A percentile compares a stretch with the other conserved stretches of the same genome.
Evolutionary conservation across 495 filamentous ascomycete genomes (phyloP).

Genomic region (Jackrogersella multiformis): DNA sequence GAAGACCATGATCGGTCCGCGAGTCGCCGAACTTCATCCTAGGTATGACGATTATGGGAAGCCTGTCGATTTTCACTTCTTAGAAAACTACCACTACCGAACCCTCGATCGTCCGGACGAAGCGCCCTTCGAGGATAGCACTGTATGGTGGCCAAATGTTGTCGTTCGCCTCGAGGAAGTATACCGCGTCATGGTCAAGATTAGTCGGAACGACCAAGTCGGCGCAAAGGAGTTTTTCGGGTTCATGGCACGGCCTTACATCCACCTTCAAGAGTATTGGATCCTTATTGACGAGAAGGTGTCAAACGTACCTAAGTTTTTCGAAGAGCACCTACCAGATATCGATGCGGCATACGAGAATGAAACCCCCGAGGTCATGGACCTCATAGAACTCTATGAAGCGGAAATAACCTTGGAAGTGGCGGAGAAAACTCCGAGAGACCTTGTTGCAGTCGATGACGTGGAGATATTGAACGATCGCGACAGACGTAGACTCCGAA

Average conservation of each 20-base stretch:
- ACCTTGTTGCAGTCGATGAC: background rate
- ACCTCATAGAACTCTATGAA: background rate
- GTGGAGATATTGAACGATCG: background rate
- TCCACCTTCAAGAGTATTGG: slow-evolving; percentile 17
- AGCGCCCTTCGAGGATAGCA: background rate
- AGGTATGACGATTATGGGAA: background rate
- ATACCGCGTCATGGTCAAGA: slow-evolving; percentile 5
- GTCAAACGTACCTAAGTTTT: background rate
- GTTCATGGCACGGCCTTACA: slow-evolving; percentile 10
- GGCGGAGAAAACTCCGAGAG: background rate
- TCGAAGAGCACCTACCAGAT: background rate
- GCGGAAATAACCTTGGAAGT: background rate
- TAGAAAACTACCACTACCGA: slow-evolving; percentile 9
- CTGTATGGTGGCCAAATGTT: slow-evolving; percentile 13
- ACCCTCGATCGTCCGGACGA: background rate
- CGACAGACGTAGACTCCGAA: background rate
- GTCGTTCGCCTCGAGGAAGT: slow-evolving; percentile 9
- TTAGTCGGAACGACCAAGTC: background rate
- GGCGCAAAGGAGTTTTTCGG: slow-evolving; percentile 7
- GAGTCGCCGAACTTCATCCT: background rate
- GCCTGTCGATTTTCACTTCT: slow-evolving; percentile 16
- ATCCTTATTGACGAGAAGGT: slow-evolving; percentile 1
- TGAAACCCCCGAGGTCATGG: background rate
- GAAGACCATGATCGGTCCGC: background rate
- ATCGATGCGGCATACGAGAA: background rate